Evolutionary conservation across 2,329 filamentous ascomycete species (phyloP).

Genomic region (Aspergillus clavatus): DNA sequence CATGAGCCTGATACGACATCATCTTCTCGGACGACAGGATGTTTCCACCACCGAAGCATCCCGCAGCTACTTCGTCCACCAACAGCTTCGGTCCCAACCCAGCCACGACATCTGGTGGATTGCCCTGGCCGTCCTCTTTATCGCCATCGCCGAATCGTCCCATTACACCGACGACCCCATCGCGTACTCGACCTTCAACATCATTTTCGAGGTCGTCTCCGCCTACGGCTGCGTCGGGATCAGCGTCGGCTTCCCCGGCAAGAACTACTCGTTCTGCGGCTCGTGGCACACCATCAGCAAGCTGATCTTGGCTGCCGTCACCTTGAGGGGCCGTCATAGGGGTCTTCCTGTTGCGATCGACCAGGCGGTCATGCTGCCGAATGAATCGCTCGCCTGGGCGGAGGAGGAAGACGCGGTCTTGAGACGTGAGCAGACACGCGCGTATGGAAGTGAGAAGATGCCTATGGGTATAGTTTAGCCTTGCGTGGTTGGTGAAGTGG

Average conservation of each 20-base stretch:
- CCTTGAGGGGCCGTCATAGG: constrained; percentile 54
- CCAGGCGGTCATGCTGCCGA: constrained; percentile 44
- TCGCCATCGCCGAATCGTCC: constrained; percentile 56
- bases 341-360: constrained; percentile 55
- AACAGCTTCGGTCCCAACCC: constrained; percentile 60
- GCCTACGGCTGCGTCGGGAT: constrained; percentile 60
- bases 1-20: constrained; percentile 24
- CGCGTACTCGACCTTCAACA: constrained; percentile 55
- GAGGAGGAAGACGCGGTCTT: constrained; percentile 40
- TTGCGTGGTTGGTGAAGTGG: constrained; percentile 1
- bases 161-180: constrained; percentile 51
- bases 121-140: constrained; percentile 55
- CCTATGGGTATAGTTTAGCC: constrained; percentile 23
- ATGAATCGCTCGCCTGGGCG: constrained; percentile 37
- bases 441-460: constrained; percentile 21
- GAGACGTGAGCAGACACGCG: constrained; percentile 24
- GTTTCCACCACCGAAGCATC: constrained; percentile 26
- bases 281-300: constrained; percentile 54
- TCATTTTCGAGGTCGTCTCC: constrained; percentile 46
- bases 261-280: constrained; percentile 53
- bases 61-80: constrained; percentile 47
- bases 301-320: constrained; percentile 54
- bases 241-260: constrained; percentile 51
- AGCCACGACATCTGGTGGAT: constrained; percentile 66
- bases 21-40: constrained; percentile 21